Base-by-base conservation (phyloP, 2,329 filamentous ascomycete genomes). In the Rutstroemia sp. region DNA sequence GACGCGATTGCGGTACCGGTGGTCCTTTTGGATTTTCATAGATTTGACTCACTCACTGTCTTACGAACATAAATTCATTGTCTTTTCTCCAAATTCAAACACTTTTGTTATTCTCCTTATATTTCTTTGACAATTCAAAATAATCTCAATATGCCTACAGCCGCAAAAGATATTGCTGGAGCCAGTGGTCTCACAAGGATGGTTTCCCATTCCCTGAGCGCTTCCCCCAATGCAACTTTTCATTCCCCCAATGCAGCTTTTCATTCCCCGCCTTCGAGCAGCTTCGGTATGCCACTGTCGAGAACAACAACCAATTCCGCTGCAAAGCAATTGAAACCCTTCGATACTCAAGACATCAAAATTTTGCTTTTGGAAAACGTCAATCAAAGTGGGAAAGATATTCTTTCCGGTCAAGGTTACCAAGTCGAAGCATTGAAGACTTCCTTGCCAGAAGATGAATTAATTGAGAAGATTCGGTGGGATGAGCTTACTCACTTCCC, bases 341-440 rank as follows among this genome's bases (percentile, higher is more conserved):
- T 99, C 75, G 87, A 92, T 70, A 94, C 91, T 21, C 85, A 92
- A 69, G 92, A 97, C 70, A 91, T 99, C 75, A 97, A 96, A 77
- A 95, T 99, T 56, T 76, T 99, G 57, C 80, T 99, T 18, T 78
- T 99, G 34, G 94, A 99, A 72, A 99, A 97, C 74, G 89, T 99
- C 69, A 99, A 99, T 72, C 78, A 90, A 73, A 90, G 90, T 23
- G 94, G 94, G 14, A 82, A 85, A 66, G 85, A 95, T 48, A 92
- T 96, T 57, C 78, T 99, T 57, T 82, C 75, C 57, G 79, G 77
- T 56, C 92, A 99, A 74, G 94, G 94, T 58, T 99, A 99, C 72
- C 94, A 99, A 74, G 94, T 99, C 37, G 94, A 99, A 74, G 82
- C 85, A 50, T 75, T 92, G 63, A 99, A 96, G 78, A 86, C 83